phyloP scores from a whole-genome alignment of 495 filamentous ascomycete species.

The Tuber melanosporum region DNA sequence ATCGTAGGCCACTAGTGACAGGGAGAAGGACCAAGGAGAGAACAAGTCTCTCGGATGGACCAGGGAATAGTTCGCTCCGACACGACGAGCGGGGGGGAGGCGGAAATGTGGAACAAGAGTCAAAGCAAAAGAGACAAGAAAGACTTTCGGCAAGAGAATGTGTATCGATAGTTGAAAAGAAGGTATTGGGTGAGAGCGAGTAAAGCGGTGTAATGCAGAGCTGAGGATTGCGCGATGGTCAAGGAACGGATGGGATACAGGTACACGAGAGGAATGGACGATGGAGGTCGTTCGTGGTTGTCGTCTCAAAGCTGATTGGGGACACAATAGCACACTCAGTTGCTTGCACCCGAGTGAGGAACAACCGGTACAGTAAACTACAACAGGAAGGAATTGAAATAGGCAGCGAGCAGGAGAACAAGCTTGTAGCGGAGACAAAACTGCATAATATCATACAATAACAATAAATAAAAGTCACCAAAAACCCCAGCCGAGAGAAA shows the following conservation, averaged over 20 bases:
- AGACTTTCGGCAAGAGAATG: background rate
- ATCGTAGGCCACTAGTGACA: slow-evolving; percentile 8
- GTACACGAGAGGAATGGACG: background rate
- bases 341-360: background rate
- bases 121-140: background rate
- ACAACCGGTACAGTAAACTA: background rate
- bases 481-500: background rate
- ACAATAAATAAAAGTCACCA: background rate
- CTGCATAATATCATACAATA: background rate
- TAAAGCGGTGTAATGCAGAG: background rate
- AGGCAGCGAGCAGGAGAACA: background rate
- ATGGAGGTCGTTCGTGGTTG: background rate
- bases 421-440: background rate
- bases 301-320: background rate
- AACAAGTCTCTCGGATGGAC: background rate
- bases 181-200: background rate
- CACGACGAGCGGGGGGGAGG: background rate
- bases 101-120: background rate
- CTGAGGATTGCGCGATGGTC: background rate
- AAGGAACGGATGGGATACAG: background rate
- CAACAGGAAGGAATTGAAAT: background rate
- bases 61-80: background rate
- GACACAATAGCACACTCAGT: background rate
- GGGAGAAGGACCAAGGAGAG: background rate
- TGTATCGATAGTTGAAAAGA: background rate